phyloP scores from a whole-genome alignment of 2,329 filamentous ascomycete genomes.

The Trichoderma gracile region DNA sequence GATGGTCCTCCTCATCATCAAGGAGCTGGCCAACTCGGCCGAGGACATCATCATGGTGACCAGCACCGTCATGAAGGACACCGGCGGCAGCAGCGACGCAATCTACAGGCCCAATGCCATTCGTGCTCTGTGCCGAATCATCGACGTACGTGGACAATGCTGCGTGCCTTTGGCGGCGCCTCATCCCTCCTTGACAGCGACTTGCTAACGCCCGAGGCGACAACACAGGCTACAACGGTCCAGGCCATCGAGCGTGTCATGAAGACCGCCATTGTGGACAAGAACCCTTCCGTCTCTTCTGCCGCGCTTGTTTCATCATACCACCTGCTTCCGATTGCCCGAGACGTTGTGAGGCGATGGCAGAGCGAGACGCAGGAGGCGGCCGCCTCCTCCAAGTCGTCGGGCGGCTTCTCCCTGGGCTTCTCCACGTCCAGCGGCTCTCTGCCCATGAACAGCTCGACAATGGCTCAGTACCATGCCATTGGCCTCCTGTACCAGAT shows the following conservation, averaged over 20 bases:
- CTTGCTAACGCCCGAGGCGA: constrained; percentile 13
- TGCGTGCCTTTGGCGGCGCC: constrained; percentile 16
- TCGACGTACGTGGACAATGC: constrained; percentile 66
- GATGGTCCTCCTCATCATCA: constrained; percentile 98
- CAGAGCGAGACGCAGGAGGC: constrained; percentile 98
- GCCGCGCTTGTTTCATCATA: constrained; percentile 96
- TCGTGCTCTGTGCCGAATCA: constrained; percentile 90
- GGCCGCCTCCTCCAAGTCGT: constrained; percentile 84
- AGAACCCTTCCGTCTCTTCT: constrained; percentile 95
- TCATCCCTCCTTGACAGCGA: constrained; percentile 27
- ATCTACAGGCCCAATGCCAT: constrained; percentile 96
- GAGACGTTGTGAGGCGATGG: constrained; percentile 94
- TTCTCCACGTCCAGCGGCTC: constrained; percentile 80
- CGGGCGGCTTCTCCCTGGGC: constrained; percentile 84
- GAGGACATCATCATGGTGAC: constrained; percentile 99
- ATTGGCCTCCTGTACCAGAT: constrained; percentile 98
- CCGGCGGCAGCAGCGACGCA: constrained; percentile 88
- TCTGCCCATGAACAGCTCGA: constrained; percentile 84
- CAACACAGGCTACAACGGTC: constrained; percentile 76
- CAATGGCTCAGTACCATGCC: constrained; percentile 97
- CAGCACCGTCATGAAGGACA: constrained; percentile 99
- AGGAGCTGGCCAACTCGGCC: constrained; percentile 91
- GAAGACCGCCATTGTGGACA: constrained; percentile 99
- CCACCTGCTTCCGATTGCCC: constrained; percentile 92
- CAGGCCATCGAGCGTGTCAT: constrained; percentile 97